Conservation (phyloP, 352 stramenopile species). For the Phytophthora fragariaefolia region DNA sequence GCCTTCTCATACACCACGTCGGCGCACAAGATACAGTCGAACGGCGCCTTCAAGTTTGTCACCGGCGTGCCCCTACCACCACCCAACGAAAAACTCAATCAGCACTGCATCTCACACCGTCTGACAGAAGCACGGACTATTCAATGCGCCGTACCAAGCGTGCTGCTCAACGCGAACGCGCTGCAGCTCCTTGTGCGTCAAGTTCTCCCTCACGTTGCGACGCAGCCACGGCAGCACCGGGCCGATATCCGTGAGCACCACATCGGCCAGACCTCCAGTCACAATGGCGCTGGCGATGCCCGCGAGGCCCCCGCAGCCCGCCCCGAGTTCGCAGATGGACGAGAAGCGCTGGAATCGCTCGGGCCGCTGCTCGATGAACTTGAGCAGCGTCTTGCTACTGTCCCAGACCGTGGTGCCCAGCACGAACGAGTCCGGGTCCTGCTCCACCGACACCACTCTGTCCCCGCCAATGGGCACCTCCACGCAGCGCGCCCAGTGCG, state of each 20-base stretch:
- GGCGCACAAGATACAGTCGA: conserved; percentile 83
- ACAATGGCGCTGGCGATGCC: conserved; percentile 79
- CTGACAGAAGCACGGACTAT: too few species aligned
- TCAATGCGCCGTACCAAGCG: conserved; percentile 55
- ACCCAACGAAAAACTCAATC: conserved; percentile 11
- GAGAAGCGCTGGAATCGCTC: conserved; percentile 59
- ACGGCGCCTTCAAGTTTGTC: conserved; percentile 60
- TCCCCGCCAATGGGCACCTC: conserved; percentile 55
- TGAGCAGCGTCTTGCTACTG: conserved; percentile 86
- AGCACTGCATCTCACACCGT: conserved; percentile 2
- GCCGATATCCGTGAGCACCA: conserved; percentile 82
- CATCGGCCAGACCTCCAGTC: conserved; percentile 56
- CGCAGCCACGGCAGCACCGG: conserved; percentile 81
- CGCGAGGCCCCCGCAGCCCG: conserved; percentile 73
- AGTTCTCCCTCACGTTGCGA: conserved; percentile 69
- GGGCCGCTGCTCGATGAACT: conserved; percentile 78
- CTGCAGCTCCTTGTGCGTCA: conserved; percentile 64
- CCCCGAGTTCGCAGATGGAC: conserved; percentile 79
- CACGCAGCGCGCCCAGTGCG: conserved; percentile 80
- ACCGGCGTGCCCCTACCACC: conserved; percentile 61
- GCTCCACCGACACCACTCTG: conserved; percentile 63
- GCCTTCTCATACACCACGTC: conserved; percentile 87
- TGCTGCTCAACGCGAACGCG: conserved; percentile 66
- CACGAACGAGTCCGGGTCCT: conserved; percentile 86
- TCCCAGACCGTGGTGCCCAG: conserved; percentile 87